phyloP scores from a whole-genome alignment of 2,329 filamentous ascomycete species.

The Alternaria metachromatica region DNA sequence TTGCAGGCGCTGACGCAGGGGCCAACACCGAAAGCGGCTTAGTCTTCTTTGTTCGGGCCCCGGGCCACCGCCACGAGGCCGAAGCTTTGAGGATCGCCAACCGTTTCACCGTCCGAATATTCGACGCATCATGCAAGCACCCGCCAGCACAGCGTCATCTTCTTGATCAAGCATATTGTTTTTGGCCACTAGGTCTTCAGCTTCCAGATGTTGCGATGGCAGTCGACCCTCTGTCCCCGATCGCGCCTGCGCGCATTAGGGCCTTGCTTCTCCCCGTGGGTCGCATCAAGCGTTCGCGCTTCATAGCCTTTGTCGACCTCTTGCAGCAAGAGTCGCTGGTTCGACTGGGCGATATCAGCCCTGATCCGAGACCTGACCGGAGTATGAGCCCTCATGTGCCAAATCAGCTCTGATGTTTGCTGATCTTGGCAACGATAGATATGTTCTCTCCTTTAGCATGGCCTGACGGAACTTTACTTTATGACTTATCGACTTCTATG shows the following conservation, averaged over 20 bases:
- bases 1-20: constrained; percentile 16
- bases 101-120: constrained; percentile 27
- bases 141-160: constrained; percentile 12
- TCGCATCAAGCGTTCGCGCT: constrained; percentile 81
- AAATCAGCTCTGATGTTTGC: constrained; percentile 29
- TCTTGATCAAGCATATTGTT: constrained; percentile 16
- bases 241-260: constrained; percentile 86
- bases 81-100: constrained; percentile 28
- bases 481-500: constrained; percentile 81
- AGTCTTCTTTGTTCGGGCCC: constrained; percentile 14
- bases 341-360: constrained; percentile 82
- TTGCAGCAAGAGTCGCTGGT: constrained; percentile 82
- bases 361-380: constrained; percentile 82
- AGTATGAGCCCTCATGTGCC: constrained; percentile 63
- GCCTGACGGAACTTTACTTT: constrained; percentile 83
- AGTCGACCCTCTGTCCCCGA: constrained; percentile 84
- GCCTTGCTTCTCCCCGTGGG: constrained; percentile 87
- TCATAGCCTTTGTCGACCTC: constrained; percentile 77
- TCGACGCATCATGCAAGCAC: constrained; percentile 30
- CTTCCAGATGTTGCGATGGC: constrained; percentile 71
- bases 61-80: constrained; percentile 29
- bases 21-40: constrained; percentile 9
- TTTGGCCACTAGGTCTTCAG: constrained; percentile 25
- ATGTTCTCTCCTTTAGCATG: constrained; percentile 94
- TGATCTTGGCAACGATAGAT: constrained; percentile 61